Evolutionary conservation across 2,329 filamentous ascomycete genomes (phyloP), one percentile per base, ranked within the genome.

Genomic region (Madurella mycetomatis): DNA sequence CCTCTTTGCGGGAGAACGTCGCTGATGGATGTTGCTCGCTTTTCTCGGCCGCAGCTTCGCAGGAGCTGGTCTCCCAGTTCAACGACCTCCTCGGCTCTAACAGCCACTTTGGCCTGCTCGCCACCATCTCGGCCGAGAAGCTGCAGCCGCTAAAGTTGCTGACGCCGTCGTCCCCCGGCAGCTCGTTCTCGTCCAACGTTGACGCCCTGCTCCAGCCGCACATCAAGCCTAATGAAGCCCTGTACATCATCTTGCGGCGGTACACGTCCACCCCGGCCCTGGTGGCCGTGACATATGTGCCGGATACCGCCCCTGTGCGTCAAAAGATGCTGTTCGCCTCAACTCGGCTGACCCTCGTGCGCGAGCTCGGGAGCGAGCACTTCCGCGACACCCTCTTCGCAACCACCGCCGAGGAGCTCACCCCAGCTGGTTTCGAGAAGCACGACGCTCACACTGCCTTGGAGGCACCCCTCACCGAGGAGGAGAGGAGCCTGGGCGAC

Each of bases 241-340:
- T 87, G 44, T 94, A 92, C 73, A 78, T 89, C 62, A 81, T 94
- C 64, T 81, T 94, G 41, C 86, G 88, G 47, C 84, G 86, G 52
- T 78, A 85, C 68, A 76, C 83, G 49, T 68, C 71, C 39, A 70
- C 75, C 3, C 81, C 80, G n/a, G 71, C 70, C 60, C 83, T 91
- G 60, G 73, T 87, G 25, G 87, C 85, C 44, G 75, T 92, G 37
- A 90, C 88, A 37, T 94, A 91, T 69, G 84, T 94, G 5, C 90
- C 89, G 25, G 87, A 92, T 70, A 68, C 82, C 1, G 89, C 89
- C 40, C 87, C 86, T 30, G 88, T 94, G 53, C 84, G 89, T 40
- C 86, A 90, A 69, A 94, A 94, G 77, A 94, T 90, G 86, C 80
- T 94, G 18, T 92, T 92, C 69, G 88, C 89, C 5, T 82, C 84